Evolutionary conservation across 192 early-diverging fungal species (phyloP).

Genomic region (Linnemannia hyalina): DNA sequence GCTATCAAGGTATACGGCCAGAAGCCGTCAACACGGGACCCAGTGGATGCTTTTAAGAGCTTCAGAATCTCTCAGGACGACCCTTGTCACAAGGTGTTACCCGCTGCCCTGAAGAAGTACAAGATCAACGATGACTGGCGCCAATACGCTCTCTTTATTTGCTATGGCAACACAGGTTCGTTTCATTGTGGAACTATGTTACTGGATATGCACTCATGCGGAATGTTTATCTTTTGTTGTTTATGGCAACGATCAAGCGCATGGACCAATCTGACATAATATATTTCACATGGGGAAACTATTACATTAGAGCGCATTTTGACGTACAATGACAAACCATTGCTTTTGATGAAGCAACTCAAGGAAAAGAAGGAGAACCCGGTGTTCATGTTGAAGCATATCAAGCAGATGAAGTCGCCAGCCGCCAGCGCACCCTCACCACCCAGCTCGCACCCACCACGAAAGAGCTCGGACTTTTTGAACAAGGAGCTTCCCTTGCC

Average conservation of each 20-base stretch:
- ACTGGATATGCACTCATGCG: neutral
- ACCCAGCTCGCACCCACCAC: conserved; percentile 34
- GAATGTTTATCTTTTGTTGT: neutral
- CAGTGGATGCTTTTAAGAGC: conserved; percentile 84
- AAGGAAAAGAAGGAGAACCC: conserved; percentile 79
- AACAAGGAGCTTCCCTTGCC: conserved; percentile 50
- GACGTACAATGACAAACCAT: conserved; percentile 83
- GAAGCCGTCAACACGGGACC: conserved; percentile 61
- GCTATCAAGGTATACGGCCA: conserved; percentile 91
- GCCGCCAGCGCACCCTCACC: conserved; percentile 43
- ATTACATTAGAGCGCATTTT: conserved; percentile 70
- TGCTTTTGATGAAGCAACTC: conserved; percentile 78
- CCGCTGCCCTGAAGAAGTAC: conserved; percentile 90
- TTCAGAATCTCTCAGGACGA: conserved; percentile 87
- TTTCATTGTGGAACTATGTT: conserved; percentile 15
- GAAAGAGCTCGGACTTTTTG: conserved; percentile 48
- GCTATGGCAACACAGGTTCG: conserved; percentile 75
- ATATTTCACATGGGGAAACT: neutral
- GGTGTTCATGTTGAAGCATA: conserved; percentile 80
- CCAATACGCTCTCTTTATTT: conserved; percentile 87
- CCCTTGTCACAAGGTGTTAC: conserved; percentile 88
- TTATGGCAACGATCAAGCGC: neutral
- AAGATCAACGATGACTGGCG: conserved; percentile 90
- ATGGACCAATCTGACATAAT: neutral
- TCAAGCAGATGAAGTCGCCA: conserved; percentile 61